A percentile compares a stretch with the other conserved stretches of the same genome.
Evolutionary conservation across 176 grass and related monocot species (phyloP).

Genomic region (Triticum aestivum): IWGSC_CS_RefSeq_v2.1 NC_057814.1:48378077-48378576

Average conservation of each 20-base stretch:
- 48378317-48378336: not conserved
- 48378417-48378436: not conserved
- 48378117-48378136: not conserved
- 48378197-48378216: not conserved
- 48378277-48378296: not conserved
- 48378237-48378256: not conserved
- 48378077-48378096: not conserved
- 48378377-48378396: not conserved
- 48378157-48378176: constrained; percentile 1
- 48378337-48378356: not conserved
- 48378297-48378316: not conserved
- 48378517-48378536: not conserved
- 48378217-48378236: not conserved
- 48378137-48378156: not conserved
- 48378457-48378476: not conserved
- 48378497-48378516: not conserved
- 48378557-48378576: not conserved
- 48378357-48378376: not conserved
- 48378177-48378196: not conserved
- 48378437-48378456: not conserved
- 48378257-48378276: not conserved
- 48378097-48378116: not conserved
- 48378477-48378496: not conserved
- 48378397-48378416: not conserved
- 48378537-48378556: not conserved